Base-by-base conservation (phyloP, 2,329 filamentous ascomycete species). In the Zalaria obscura region DNA sequence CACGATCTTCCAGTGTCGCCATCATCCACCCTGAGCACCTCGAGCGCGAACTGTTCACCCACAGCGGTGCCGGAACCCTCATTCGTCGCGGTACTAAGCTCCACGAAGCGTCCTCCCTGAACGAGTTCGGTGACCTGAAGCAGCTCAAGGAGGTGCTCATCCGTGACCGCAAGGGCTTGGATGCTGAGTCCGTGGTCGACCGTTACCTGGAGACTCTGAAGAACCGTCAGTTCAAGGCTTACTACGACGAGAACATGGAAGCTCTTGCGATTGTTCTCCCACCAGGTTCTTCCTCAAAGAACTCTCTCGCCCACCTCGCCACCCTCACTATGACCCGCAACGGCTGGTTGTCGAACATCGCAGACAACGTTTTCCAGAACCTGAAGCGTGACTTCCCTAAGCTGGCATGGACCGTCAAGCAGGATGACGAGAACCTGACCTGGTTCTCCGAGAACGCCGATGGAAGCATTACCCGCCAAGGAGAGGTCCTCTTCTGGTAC, bases 381-480 rank as follows among this genome's bases (percentile, higher is more conserved):
- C 83, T 96, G 60, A 93, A 89, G 72, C 93, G 93, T 64, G 89
- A 95, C 57, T 83, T 88, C 61, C 79, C 87, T 42, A 86, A 82
- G 65, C 72, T 96, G 49, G 83, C 86, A 48, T 98, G 88, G 89
- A 93, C 87, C n/a, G 89, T 95, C 46, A 89, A 84, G 67, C 82
- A 88, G 56, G 83, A 93, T 51, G 88, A 96, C 54, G 89, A 96
- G 72, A 95, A 96, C 61, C 70, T 96, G 53, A 88, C 86, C 7
- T 96, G 89, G 91, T 95, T 96, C 70, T 93, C 93, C 52, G 88
- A 94, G 64, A 94, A 94, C 72, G 83, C 89, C 6, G 87, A 95
- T 52, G 89, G 91, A 43, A 94, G 85, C 62, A 75, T 95, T 53
- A 85, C 82, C 47, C 78, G 80, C 42, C 50, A 53, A 18, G 86